Percentiles rank a stretch among this genome's conserved stretches.
phyloP scores from a whole-genome alignment of 176 grass and related monocot species.

The Ensete glaucum region DNA sequence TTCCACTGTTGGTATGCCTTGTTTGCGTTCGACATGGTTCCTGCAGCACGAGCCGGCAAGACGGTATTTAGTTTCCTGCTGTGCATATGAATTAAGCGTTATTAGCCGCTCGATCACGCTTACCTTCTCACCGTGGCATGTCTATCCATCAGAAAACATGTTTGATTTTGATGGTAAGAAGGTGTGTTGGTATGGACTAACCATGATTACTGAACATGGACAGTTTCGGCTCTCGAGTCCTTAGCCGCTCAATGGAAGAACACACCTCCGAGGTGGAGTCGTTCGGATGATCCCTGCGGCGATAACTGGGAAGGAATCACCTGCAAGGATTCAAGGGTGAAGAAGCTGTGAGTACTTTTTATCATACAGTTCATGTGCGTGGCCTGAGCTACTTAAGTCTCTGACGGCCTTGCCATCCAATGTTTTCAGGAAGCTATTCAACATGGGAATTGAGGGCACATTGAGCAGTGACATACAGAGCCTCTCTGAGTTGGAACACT shows the following conservation, averaged over 20 bases:
- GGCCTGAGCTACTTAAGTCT: too few relatives aligned
- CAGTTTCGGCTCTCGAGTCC: slow-evolving; percentile 58
- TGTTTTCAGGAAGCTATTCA: slow-evolving; percentile 68
- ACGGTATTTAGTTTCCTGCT: background rate
- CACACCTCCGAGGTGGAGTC: slow-evolving; percentile 59
- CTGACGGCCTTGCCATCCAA: background rate
- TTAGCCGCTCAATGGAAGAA: slow-evolving; percentile 69
- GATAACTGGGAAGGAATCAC: slow-evolving; percentile 73
- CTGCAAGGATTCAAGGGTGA: slow-evolving; percentile 54
- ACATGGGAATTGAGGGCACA: slow-evolving; percentile 67
- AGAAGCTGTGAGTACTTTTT: slow-evolving; percentile 42
- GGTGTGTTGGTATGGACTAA: background rate
- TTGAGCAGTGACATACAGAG: slow-evolving; percentile 64
- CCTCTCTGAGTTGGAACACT: slow-evolving; percentile 46
- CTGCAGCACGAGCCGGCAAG: background rate
- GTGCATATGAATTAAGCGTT: too few relatives aligned
- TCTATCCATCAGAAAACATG: too few relatives aligned
- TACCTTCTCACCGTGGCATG: background rate
- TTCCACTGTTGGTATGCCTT: background rate
- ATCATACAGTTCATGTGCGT: background rate
- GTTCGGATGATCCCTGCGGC: slow-evolving; percentile 67
- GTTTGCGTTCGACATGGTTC: background rate
- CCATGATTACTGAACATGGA: background rate
- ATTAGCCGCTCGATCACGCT: background rate
- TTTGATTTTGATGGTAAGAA: background rate